Base-by-base conservation (phyloP, 1,284 basidiomycete genomes). In the Takashimella tepidaria region DNA sequence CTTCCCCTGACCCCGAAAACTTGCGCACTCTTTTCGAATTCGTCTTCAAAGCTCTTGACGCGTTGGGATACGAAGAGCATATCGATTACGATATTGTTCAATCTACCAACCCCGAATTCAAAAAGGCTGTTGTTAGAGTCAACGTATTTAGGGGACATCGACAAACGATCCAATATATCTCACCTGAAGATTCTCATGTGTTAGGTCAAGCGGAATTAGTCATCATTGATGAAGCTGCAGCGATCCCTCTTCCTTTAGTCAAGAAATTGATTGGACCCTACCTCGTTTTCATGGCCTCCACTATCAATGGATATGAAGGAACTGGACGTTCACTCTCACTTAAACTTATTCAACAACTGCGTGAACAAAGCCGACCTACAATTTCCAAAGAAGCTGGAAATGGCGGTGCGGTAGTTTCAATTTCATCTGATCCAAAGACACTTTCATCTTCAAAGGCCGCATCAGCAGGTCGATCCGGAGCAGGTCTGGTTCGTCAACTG, bases 241-340 rank as follows among this genome's bases (percentile, higher is more conserved):
- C 96, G 16, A 98, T 98, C 55, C 96, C 96, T 0, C 83, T 98
- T 12, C 91, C 93, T 3, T 84, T 98, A 22, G 93, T 99, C 19
- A 85, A 88, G 59, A 92, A 92, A 66, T 85, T 98, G 56, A 86
- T 99, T 58, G 96, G 96, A 0, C 93, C 93, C 0, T 98, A 98
- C 76, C 88, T 98, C 42, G 92, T 98, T 49, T 98, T 98, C 80
- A 87, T 98, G 81, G 90, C 92, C 1, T 96, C 92, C 19, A 99
- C 96, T 2, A 95, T 98, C 79, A 98, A 98, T 71, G 96, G 96
- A 44, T 99, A 99, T 77, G 96, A 98, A 79, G 96, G 96, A 20
- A 98, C 96, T 0, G 96, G 96, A 19, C 88, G 96, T 31, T 97
- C 92, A 2, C 83, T 99, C 45, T 95, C 91, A 45, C 87, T 99